Evolutionary conservation across 306 rosid species (phyloP), one percentile per base, ranked within the genome.

Genomic region (Elaeagnus macrophylla): DNA sequence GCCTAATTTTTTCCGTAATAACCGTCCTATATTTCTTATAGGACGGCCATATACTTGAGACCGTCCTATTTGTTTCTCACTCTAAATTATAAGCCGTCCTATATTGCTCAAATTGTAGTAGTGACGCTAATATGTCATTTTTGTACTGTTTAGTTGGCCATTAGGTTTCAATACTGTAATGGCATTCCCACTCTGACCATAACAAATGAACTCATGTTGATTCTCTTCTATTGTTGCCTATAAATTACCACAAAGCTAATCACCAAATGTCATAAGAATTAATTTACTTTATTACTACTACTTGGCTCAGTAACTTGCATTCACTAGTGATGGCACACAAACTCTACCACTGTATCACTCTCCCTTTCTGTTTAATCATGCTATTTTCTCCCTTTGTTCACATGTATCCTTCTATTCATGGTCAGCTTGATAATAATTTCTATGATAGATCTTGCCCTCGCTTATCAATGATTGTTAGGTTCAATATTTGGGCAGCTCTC

Each of bases 361-460:
- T 69, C 25, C 25, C 68, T 20, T 20, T 67, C 12, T 63, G 43
- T 17, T 61, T 56, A 9, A 8, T 70, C 65, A 47, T 64, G 64
- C 18, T 40, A n/a, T 36, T 51, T n/a, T 67, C 36, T 43, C 46
- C 70, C 15, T 44, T 17, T 44, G 74, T 64, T 49, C 67, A 69
- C 40, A 62, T 39, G 75, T 42, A 38, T 61, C 79, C 79, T 14
- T 48, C 8, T 44, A 12, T 13, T 41, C 12, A 40, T 12, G n/a
- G 39, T 35, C 74, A 68, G 48, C 86, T 83, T 10, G 61, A 64
- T 46, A 19, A 53, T 47, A 51, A 48, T 32, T 86, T 80, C 64
- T 82, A 86, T 47, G 75, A 58, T 14, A 46, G 32, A n/a, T 60
- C 81, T 5, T 86, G 95, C 67, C 93, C 95, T 13, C 47, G 12